Evolutionary conservation across 495 filamentous ascomycete genomes (phyloP), one percentile per base, ranked within the genome.

Genomic region (Aspergillus homomorphus): DNA sequence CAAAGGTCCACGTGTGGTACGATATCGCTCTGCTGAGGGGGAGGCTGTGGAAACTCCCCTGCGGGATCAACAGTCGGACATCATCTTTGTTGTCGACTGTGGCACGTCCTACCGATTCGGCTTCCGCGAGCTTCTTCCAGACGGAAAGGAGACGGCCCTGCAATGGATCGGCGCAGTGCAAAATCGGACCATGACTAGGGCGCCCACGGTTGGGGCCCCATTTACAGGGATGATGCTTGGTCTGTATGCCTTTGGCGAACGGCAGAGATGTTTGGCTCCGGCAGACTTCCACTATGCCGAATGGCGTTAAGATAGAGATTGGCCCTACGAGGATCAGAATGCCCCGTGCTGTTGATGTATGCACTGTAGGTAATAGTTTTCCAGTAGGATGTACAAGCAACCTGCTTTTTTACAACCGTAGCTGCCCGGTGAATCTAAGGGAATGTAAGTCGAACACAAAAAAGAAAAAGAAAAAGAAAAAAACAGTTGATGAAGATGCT

Each of bases 211-310:
- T 1, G 75, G 77, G 0, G 69, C 66, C 0, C 53, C 62, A 1
- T 78, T 79, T 51, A 73, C 71, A 18, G 75, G 75, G 10, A 69
- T 76, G 67, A 76, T 78, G 76, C 56, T 77, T 33, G 76, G 77
- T 0, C 12, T 78, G 19, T 80, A 80, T 64, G 59, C 71, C n/a
- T 76, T 76, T 66, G 76, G 74, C 14, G 72, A 77, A 38, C 60
- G 66, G 0, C 73, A 78, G 38, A 56, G 65, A n/a, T 73, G 69
- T 42, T 57, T 73, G 42, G 61, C 54, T 18, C 73, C 77, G 8
- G 77, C 76, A 1, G 77, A 78, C 50, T 78, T 80, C 62, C 54
- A 54, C 20, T 73, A 75, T 65, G 73, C 65, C 9, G 59, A 61
- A n/a, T 61, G 72, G 45, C 23, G 44, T 58, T 62, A 18, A 51